Evolutionary conservation across 2,329 filamentous ascomycete genomes (phyloP), one percentile per base, ranked within the genome.

Genomic region (Trichoderma brevicompactum): DNA sequence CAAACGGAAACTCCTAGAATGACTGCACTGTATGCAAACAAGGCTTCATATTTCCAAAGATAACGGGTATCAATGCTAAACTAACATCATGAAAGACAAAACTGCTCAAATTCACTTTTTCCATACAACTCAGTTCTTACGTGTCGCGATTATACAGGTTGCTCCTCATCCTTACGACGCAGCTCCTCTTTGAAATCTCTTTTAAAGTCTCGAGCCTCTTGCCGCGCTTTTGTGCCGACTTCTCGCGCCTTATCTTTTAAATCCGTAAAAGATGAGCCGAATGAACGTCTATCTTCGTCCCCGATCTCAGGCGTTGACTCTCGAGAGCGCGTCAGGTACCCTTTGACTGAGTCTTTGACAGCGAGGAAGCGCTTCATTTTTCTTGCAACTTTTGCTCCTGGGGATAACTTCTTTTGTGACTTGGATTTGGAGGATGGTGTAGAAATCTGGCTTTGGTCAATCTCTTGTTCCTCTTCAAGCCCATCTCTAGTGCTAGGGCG

Each of bases 131-230:
- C 32, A 49, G 13, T 2, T n/a, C 13, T 28, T 12, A 7, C 3
- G 15, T n/a, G 38, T 1, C 1, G 17, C 1, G 23, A 5, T 58
- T 41, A 58, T 7, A 23, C 9, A 13, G 7, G 6, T 36, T 61
- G 10, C 2, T 52, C 58, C 7, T 43, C 46, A 19, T 48, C 41
- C 36, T 50, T 61, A 7, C 58, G 58, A 15, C 38, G 58, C 5
- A 61, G n/a, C 34, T 61, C 58, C 23, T 61, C 58, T 23, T 23
- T 52, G 5, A 61, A 61, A 34, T 61, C 58, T 10, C n/a, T 61
- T 19, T 46, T 46, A 43, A 61, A 61, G 13, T 52, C 58, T 13
- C 58, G 23, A 7, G 34, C 58, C 12, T 61, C 58, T 10, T 61
- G 46, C 23, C 58, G 46, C 10, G 46, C 58, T 10, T 52, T 61